phyloP scores from a whole-genome alignment of 768 basidiomycete genomes.

The Dioszegia hungarica region DNA sequence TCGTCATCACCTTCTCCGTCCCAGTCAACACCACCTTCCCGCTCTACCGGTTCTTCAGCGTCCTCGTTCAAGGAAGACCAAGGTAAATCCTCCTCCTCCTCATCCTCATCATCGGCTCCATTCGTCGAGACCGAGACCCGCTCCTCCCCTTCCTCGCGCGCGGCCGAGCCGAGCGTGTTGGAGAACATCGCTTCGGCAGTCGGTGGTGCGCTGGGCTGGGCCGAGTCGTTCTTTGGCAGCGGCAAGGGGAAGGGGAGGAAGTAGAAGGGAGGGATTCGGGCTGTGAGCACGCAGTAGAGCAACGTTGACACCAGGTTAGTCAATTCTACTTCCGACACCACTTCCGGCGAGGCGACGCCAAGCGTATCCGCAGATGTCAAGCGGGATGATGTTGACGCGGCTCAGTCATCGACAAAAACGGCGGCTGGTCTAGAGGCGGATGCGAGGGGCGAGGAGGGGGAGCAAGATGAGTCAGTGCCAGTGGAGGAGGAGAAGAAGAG shows the following conservation, averaged over 20 bases:
- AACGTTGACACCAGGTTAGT: constrained; percentile 9
- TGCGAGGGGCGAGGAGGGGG: no score
- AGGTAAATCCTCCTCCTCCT: constrained; percentile 12
- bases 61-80: no score
- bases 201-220: constrained; percentile 31
- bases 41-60: background rate
- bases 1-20: constrained; percentile 1
- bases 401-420: no score
- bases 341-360: no score
- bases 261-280: no score
- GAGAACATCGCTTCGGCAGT: constrained; percentile 26
- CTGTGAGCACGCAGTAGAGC: background rate
- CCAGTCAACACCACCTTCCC: background rate
- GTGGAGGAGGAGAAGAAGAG: no score
- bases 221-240: constrained; percentile 23
- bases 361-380: no score
- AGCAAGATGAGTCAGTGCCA: no score
- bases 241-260: constrained; percentile 7
- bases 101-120: constrained; percentile 10
- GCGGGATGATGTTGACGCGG: no score
- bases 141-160: background rate
- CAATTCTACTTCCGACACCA: no score
- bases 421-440: no score
- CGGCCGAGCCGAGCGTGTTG: constrained; percentile 1
- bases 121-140: constrained; percentile 7